Evolutionary conservation across 2,329 filamentous ascomycete species (phyloP), one percentile per base, ranked within the genome.

Genomic region (Ophiocordyceps camponoti-rufipedis): DNA sequence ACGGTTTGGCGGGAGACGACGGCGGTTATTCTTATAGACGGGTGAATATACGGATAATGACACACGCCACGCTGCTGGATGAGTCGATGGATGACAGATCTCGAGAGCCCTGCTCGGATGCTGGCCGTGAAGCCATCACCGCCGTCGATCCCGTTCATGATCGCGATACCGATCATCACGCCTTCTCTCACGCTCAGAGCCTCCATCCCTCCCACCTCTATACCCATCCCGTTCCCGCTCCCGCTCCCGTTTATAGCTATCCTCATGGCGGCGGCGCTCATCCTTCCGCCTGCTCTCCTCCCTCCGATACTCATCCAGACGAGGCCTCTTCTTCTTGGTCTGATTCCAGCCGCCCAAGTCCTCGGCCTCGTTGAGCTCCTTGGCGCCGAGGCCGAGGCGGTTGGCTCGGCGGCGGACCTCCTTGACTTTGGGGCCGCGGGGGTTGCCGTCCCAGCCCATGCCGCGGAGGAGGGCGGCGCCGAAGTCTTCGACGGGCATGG

Each of bases 401-500:
- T 86, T 86, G 14, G 86, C 81, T 44, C 88, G 75, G 44, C 79
- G 72, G 56, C 82, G 80, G 50, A 76, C 80, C 33, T 78, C 69
- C 52, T 82, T 82, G 6, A 65, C 60, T 42, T 63, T 69, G 3
- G 67, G 61, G 2, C 69, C 71, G 42, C 68, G 64, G 49, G 71
- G 67, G 46, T 78, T 74, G 61, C 64, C 81, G 68, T 95, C 87
- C 88, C 89, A 95, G 9, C 91, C 91, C 84, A 96, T 95, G 10
- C 88, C 87, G 31, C 88, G 78, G 33, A 98, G 71, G 51, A 96
- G 70, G 0, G 88, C 87, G 16, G 87, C 83, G 8, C 91, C 91
- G 52, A 96, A 98, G 54, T 95, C 87, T 53, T 95, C 89, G 14
- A 96, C 86, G 0, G 91, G 89, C 49, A 94, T 82, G 12, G 82